phyloP scores from a whole-genome alignment of 192 early-diverging fungal species.

The Backusella luteola region DNA sequence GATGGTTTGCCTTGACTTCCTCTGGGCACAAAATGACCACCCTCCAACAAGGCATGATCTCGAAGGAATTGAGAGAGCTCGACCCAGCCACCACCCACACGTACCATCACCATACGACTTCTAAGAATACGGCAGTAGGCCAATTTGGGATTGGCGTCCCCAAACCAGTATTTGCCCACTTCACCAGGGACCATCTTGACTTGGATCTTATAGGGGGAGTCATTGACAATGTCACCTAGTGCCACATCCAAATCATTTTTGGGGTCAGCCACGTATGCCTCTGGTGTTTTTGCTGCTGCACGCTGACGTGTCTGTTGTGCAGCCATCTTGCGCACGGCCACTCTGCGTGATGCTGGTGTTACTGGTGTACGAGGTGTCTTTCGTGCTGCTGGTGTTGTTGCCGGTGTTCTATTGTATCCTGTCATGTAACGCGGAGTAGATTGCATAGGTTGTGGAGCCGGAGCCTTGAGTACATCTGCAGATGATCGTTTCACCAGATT shows the following conservation, averaged over 20 bases:
- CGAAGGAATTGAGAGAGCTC: conserved; percentile 51
- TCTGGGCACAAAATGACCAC: conserved; percentile 18
- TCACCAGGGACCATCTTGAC: conserved; percentile 52
- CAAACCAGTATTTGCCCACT: conserved; percentile 65
- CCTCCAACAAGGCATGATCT: conserved; percentile 30
- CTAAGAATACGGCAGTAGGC: conserved; percentile 63
- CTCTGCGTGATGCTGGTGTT: conserved; percentile 5
- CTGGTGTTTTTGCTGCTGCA: not conserved
- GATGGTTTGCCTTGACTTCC: not conserved
- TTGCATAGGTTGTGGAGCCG: conserved; percentile 8
- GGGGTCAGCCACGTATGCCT: conserved; percentile 49
- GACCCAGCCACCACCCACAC: conserved; percentile 66
- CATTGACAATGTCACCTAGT: conserved; percentile 58
- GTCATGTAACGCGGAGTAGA: conserved; percentile 15
- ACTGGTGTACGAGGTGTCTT: not conserved
- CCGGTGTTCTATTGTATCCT: not conserved
- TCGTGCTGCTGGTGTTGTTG: not conserved
- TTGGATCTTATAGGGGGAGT: conserved; percentile 49
- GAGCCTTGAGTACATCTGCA: not conserved
- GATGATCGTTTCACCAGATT: not conserved
- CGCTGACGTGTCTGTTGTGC: not conserved
- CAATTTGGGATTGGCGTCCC: conserved; percentile 59
- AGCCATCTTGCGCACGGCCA: not conserved
- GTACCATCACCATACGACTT: conserved; percentile 65
- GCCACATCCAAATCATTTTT: conserved; percentile 58